Base-by-base conservation (phyloP, 148 eudicot species). In the Vaccinium corymbosum region DNA sequence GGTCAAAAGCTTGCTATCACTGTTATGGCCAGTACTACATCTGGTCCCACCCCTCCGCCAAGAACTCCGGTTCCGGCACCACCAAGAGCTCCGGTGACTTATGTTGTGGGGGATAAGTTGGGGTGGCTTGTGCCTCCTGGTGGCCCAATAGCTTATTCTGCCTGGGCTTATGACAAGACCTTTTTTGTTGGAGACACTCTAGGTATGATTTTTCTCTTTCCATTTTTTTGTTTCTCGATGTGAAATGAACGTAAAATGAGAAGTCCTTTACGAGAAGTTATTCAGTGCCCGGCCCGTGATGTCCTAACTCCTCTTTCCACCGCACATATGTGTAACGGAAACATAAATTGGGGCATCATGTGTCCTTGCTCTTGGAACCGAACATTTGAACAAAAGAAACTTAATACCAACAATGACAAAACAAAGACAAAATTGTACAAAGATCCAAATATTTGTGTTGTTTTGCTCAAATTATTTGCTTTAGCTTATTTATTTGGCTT, bases 1-100 rank as follows among this genome's bases (percentile, higher is more conserved):
- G 92, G 92, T 10, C 92, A 90, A 75, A 76, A 85, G 80, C 88
- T 90, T 17, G 86, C 70, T 20, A 64, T 64, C 70, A 22, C 32
- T n/a, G 70, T 64, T 22, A 0, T 10, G 70, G 64, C 64, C 64
- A 20, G 70, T 22, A 10, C 29, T 9, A 7, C 29, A 8, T 64
- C 70, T 22, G 70, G 70, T 64, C 70, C 70, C 29, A 22, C 29
- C 9, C 20, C 61, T 56, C 61, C 61, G 70, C 70, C 70, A 22
- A 64, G 70, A 4, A 22, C 12, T 76, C 29, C 79, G 8, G 82
- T 49, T 3, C 66, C 70, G 1, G 52, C 80, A 6, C 25, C 80
- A 0, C 82, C 83, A 59, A 78, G 80, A 51, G 71, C 73, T 4
- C 53, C 80, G 8, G 38, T 27, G 25, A 76, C 81, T 1, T 78